Evolutionary conservation across 2,329 filamentous ascomycete genomes (phyloP).

Genomic region (Madurella fahalii): DNA sequence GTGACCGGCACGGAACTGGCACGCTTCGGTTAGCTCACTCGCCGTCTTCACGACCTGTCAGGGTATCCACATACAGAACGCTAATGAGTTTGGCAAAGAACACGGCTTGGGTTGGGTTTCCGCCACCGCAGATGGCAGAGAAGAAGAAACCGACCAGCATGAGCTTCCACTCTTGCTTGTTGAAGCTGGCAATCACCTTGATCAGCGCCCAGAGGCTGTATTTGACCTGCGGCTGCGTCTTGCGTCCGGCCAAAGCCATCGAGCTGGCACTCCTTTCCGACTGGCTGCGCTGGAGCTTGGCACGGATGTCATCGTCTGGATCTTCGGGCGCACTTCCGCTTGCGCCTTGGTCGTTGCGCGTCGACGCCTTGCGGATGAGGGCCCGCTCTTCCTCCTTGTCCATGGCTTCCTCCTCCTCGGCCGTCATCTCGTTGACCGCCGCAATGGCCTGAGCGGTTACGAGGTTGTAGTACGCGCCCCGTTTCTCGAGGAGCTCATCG

Average conservation of each 20-base stretch:
- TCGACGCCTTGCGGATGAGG: conserved; percentile 46
- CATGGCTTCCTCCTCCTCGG: conserved; percentile 48
- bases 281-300: conserved; percentile 52
- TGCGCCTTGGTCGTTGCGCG: conserved; percentile 32
- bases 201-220: conserved; percentile 74
- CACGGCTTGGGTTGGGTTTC: conserved; percentile 60
- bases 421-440: conserved; percentile 50
- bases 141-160: conserved; percentile 73
- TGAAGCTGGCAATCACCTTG: conserved; percentile 76
- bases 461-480: conserved; percentile 75
- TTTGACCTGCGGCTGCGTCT: conserved; percentile 44
- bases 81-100: conserved; percentile 88
- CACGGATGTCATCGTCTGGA: conserved; percentile 58
- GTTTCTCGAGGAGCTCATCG: conserved; percentile 65
- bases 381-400: conserved; percentile 51
- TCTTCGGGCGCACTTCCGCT: conserved; percentile 41
- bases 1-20: conserved; percentile 31
- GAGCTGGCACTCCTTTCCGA: conserved; percentile 65
- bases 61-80: conserved; percentile 49
- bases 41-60: neutral
- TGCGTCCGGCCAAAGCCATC: conserved; percentile 57
- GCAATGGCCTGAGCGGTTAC: conserved; percentile 85
- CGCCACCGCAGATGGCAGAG: conserved; percentile 72
- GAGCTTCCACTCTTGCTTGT: conserved; percentile 63
- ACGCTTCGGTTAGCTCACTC: neutral